These are phyloP conservation scores for Leccinum disarticulatum DNA, from an alignment of 768 basidiomycete genomes.

Conservation along the genomic window DNA sequence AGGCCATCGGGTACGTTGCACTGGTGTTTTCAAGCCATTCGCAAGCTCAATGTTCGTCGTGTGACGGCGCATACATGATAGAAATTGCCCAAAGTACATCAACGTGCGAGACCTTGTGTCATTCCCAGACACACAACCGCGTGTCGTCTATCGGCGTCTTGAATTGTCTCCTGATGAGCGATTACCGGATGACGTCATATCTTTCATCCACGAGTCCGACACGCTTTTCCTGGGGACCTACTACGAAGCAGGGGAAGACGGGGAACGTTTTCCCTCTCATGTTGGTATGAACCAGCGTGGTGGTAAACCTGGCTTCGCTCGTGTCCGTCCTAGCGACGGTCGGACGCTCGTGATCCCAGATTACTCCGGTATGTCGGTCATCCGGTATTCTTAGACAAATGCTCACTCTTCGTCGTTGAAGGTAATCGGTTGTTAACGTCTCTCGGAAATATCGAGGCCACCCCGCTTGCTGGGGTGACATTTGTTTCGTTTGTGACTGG, in stretches of 20 bases:
- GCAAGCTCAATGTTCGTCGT: neutral
- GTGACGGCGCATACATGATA: slow-evolving; percentile 16
- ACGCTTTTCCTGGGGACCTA: slow-evolving; percentile 59
- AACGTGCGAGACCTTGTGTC: slow-evolving; percentile 53
- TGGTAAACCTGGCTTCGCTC: slow-evolving; percentile 59
- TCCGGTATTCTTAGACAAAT: neutral
- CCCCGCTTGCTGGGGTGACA: slow-evolving; percentile 54
- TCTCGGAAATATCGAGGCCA: slow-evolving; percentile 63
- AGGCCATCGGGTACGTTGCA: slow-evolving; percentile 54
- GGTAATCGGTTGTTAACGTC: slow-evolving; percentile 65
- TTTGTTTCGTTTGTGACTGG: slow-evolving; percentile 55
- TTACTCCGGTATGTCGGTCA: slow-evolving; percentile 44
- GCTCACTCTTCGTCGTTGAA: slow-evolving; percentile 18
- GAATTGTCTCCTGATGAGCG: slow-evolving; percentile 37
- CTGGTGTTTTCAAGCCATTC: slow-evolving; percentile 3
- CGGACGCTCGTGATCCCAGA: slow-evolving; percentile 61
- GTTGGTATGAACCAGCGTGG: slow-evolving; percentile 69
- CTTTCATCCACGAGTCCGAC: slow-evolving; percentile 50
- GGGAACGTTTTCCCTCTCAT: slow-evolving; percentile 48
- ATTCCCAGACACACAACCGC: slow-evolving; percentile 39
- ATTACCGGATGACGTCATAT: slow-evolving; percentile 50
- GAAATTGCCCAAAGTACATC: slow-evolving; percentile 74
- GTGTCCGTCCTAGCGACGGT: slow-evolving; percentile 52
- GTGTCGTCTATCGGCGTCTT: slow-evolving; percentile 35
- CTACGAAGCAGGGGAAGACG: slow-evolving; percentile 43